Conservation (phyloP, 2,329 filamentous ascomycete species). For the Aureobasidium pullulans region DNA sequence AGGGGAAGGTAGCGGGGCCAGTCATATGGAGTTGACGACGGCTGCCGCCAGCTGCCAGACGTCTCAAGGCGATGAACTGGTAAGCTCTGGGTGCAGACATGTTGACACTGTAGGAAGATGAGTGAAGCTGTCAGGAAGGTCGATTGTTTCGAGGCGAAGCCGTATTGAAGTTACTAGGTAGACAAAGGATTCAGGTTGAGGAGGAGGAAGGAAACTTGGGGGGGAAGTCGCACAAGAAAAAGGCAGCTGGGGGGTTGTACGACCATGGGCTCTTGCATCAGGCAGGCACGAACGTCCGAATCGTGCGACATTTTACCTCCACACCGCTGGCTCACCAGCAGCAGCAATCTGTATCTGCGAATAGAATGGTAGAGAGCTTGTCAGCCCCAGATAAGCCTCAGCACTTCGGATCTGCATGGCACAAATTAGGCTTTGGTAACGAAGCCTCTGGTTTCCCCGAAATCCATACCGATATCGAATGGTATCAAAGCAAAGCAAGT, state of each 20-base stretch:
- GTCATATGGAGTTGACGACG: slow-evolving; percentile 53
- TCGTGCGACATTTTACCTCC: slow-evolving; percentile 5
- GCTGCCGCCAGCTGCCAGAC: slow-evolving; percentile 29
- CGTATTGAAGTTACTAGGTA: slow-evolving; percentile 2
- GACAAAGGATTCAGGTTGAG: neutral
- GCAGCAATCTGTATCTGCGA: slow-evolving; percentile 5
- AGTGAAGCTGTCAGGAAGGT: neutral
- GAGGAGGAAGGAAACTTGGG: neutral
- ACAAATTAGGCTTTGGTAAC: neutral
- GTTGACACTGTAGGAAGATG: slow-evolving; percentile 14
- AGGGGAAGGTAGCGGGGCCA: slow-evolving; percentile 49
- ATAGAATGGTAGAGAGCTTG: slow-evolving; percentile 1
- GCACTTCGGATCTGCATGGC: slow-evolving; percentile 1
- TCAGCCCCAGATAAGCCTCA: slow-evolving; percentile 13
- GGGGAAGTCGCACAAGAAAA: slow-evolving; percentile 1
- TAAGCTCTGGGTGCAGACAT: slow-evolving; percentile 38
- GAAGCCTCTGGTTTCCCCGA: neutral
- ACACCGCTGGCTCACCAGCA: slow-evolving; percentile 9
- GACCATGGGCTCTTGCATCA: slow-evolving; percentile 10
- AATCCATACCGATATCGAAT: neutral
- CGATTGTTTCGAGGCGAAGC: neutral
- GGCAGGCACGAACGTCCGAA: slow-evolving; percentile 1
- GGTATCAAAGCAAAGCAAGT: neutral
- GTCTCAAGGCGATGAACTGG: slow-evolving; percentile 36
- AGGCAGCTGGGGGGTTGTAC: slow-evolving; percentile 1